Evolutionary conservation across 768 basidiomycete genomes (phyloP).

Genomic region (Stropharia rugosoannulata): DNA sequence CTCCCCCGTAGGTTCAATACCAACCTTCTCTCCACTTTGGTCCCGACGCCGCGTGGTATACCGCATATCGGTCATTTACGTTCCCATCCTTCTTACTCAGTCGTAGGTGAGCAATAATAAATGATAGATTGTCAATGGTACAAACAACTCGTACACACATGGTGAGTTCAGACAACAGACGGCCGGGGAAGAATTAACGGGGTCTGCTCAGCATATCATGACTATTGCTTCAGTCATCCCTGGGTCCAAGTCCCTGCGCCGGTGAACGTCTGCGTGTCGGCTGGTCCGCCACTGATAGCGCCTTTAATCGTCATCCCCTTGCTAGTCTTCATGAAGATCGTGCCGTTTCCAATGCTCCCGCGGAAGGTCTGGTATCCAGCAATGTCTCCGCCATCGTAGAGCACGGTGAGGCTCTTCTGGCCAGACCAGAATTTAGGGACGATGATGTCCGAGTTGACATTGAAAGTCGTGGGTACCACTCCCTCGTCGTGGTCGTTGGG

Average conservation of each 20-base stretch:
- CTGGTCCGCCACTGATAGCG: neutral
- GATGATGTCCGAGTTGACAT: conserved; percentile 22
- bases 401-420: neutral
- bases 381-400: neutral
- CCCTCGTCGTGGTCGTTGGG: conserved; percentile 5
- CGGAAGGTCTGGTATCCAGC: neutral
- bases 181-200: too few relatives aligned
- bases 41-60: too few relatives aligned
- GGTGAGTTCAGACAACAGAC: too few relatives aligned
- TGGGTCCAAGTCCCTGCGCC: neutral
- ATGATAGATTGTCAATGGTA: too few relatives aligned
- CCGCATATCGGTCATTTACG: too few relatives aligned
- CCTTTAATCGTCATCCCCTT: neutral
- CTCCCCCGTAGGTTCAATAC: too few relatives aligned
- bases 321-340: neutral
- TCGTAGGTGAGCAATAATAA: too few relatives aligned
- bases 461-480: neutral
- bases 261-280: neutral
- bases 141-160: too few relatives aligned
- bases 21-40: too few relatives aligned
- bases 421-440: conserved; percentile 61
- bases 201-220: too few relatives aligned
- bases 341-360: neutral
- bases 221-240: neutral
- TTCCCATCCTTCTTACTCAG: too few relatives aligned